Percentiles rank a stretch among this genome's conserved stretches.
Evolutionary conservation across 108 stramenopile species (phyloP).

Genomic region (Nitzschia sp.): DNA sequence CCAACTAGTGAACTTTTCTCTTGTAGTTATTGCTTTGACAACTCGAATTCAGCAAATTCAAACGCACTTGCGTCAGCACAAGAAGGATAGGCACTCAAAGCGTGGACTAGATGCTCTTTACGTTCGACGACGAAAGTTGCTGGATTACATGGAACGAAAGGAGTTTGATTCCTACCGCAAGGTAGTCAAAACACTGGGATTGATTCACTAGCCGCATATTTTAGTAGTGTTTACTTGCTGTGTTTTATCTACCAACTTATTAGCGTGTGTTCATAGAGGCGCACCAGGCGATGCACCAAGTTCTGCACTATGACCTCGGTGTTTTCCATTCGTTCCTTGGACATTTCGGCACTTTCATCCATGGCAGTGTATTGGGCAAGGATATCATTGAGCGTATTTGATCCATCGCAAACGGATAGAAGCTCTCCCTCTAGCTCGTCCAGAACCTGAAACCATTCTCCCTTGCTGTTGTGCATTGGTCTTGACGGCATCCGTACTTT

Average conservation of each 20-base stretch:
- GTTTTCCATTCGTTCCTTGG: slow-evolving; percentile 38
- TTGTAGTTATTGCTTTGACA: slow-evolving; percentile 67
- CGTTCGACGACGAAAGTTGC: slow-evolving; percentile 82
- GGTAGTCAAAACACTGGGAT: slow-evolving; percentile 85
- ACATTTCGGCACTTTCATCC: slow-evolving; percentile 46
- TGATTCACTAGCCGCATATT: slow-evolving; percentile 50
- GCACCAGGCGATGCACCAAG: slow-evolving; percentile 65
- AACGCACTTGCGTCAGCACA: slow-evolving; percentile 77
- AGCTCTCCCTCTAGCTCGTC: slow-evolving; percentile 88
- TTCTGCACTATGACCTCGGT: slow-evolving; percentile 68
- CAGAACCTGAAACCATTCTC: slow-evolving; percentile 69
- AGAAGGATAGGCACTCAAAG: slow-evolving; percentile 83
- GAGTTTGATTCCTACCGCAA: slow-evolving; percentile 83
- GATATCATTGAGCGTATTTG: slow-evolving; percentile 69
- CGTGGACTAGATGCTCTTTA: slow-evolving; percentile 83
- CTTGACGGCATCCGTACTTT: slow-evolving; percentile 78
- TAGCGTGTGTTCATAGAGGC: slow-evolving; percentile 79
- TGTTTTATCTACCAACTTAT: slow-evolving; percentile 66
- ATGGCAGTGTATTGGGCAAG: slow-evolving; percentile 67
- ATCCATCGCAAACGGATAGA: slow-evolving; percentile 77
- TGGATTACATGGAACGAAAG: slow-evolving; percentile 92
- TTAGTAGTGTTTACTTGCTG: not conserved
- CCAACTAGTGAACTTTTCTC: not conserved
- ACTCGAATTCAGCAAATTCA: slow-evolving; percentile 90
- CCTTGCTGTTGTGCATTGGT: slow-evolving; percentile 75